Base-by-base conservation (phyloP, 78 protist genomes). In the Anaeramoeba flamelloides region DNA sequence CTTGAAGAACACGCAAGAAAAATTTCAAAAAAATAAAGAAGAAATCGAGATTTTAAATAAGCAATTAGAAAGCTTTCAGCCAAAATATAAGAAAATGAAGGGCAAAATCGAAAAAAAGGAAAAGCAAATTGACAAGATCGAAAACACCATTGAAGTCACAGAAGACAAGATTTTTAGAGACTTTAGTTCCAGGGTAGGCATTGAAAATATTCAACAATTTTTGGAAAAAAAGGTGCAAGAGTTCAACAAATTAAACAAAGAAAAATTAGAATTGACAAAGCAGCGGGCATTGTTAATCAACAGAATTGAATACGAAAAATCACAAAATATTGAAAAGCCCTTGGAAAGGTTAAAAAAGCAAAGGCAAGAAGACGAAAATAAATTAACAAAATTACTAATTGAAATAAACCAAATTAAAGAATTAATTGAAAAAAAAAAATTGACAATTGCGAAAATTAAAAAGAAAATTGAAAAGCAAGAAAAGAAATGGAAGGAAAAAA, bases 141-240 rank as follows among this genome's bases (percentile, higher is more conserved):
- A 76, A 39, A 17, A 76, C 8, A 17, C 8, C 32, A 17, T 76
- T 37, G 32, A 76, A 39, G 17, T 22, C 17, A 39, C 17, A 39
- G 41, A 76, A 76, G 17, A 40, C 17, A 76, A 76, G 78, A 17
- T 76, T 39, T 76, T 76, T 39, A 17, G 32, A 76, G 41, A 76
- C 8, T 76, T 40, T 39, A 22, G 17, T 37, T 17, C 8, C 36
- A 76, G 17, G 8, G 41, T 40, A 26, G 78, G 78, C 8, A 22
- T 17, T 26, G 41, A 76, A 26, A 26, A 8, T 22, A 40, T 76
- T 39, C 8, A 40, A 30, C 40, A 65, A 17, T 8, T 40, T 40
- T 76, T 22, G 8, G 78, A 76, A 40, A 17, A 76, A 22, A 26
- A 22, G 78, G 17, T 26, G 78, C 8, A 76, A 17, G 17, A 76